phyloP scores from a whole-genome alignment of 2,329 filamentous ascomycete species.

The Penicillium sp. region DNA sequence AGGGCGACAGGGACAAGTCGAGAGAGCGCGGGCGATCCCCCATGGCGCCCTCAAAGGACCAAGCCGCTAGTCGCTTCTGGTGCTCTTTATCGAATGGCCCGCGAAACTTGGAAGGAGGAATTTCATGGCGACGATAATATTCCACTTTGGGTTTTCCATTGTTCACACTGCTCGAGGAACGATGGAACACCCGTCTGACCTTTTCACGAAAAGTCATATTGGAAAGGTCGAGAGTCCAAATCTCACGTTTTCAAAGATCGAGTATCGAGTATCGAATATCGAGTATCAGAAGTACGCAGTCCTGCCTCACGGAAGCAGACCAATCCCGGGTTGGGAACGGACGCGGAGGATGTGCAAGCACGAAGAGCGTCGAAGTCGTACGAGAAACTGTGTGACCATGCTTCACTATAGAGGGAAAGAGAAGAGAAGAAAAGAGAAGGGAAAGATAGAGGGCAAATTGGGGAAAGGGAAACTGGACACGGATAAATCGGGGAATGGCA shows the following conservation, averaged over 20 bases:
- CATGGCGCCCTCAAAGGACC: conserved; percentile 42
- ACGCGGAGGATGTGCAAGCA: conserved; percentile 36
- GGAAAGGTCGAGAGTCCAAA: not conserved
- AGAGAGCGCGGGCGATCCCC: conserved; percentile 35
- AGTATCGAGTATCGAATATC: not conserved
- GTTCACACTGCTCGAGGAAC: conserved; percentile 21
- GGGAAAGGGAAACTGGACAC: not conserved
- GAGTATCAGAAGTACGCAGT: conserved; percentile 6
- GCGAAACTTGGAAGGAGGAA: conserved; percentile 49
- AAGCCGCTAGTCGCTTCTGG: conserved; percentile 43
- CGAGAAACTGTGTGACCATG: conserved; percentile 27
- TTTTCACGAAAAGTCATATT: conserved; percentile 41
- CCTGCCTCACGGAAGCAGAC: conserved; percentile 28
- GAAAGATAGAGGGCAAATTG: no score
- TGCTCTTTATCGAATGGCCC: conserved; percentile 49
- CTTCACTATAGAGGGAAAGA: conserved; percentile 11
- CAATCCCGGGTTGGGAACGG: conserved; percentile 30
- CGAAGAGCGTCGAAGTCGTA: conserved; percentile 22
- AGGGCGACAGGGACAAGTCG: conserved; percentile 40
- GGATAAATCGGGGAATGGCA: conserved; percentile 5
- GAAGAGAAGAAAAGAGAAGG: not conserved
- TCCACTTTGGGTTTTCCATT: conserved; percentile 43
- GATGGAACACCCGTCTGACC: conserved; percentile 37
- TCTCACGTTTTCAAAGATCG: no score
- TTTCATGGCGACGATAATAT: conserved; percentile 49